phyloP scores from a whole-genome alignment of 768 basidiomycete species.

The Peribolospora kevripleyi region DNA sequence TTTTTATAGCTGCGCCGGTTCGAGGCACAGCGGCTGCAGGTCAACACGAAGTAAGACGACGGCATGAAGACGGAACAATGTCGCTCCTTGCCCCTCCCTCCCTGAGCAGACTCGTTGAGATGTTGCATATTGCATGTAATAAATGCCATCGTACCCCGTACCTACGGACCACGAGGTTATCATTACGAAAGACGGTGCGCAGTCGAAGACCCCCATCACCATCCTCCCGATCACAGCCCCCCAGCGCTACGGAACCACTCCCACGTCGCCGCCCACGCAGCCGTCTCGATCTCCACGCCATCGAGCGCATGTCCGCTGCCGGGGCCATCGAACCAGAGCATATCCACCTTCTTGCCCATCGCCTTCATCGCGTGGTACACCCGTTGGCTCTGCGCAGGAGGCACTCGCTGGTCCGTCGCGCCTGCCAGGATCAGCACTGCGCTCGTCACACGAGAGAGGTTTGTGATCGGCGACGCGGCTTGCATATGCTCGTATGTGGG shows the following conservation, averaged over 20 bases:
- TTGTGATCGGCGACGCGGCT: constrained; percentile 31
- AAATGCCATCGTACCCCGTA: no score
- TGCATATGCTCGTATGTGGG: constrained; percentile 27
- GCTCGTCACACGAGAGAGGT: constrained; percentile 29
- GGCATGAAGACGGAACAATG: no score
- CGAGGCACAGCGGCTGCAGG: no score
- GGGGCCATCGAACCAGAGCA: constrained; percentile 14
- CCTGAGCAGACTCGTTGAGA: no score
- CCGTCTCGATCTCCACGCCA: constrained; percentile 35
- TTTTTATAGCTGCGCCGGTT: no score
- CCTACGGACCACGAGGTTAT: no score
- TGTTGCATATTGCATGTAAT: no score
- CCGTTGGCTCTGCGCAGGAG: constrained; percentile 35
- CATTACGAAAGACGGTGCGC: no score
- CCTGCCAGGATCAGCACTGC: constrained; percentile 39
- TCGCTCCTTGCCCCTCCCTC: no score
- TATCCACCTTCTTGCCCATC: not conserved
- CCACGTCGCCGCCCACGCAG: constrained; percentile 29
- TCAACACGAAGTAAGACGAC: no score
- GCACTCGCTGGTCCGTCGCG: constrained; percentile 35
- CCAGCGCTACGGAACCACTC: constrained; percentile 25
- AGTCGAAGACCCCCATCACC: no score
- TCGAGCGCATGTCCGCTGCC: constrained; percentile 41
- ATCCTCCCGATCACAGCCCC: no score
- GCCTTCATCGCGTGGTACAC: constrained; percentile 45